phyloP scores from a whole-genome alignment of 2,329 filamentous ascomycete genomes.

The Xenoacremonium recifei region DNA sequence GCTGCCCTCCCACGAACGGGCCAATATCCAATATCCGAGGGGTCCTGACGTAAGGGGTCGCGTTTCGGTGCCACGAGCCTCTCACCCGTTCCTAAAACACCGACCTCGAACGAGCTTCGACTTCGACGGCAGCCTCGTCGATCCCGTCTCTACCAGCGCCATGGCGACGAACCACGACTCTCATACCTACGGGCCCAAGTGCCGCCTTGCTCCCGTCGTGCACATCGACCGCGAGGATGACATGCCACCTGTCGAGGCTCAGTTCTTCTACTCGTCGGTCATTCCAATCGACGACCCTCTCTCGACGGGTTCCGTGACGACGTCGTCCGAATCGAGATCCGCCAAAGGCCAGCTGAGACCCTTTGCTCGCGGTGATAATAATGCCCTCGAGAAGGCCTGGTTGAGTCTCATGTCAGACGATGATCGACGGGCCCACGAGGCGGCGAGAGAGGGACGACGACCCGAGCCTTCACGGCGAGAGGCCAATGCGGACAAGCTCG shows the following conservation, averaged over 20 bases:
- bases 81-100: no score
- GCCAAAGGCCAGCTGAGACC: constrained; percentile 66
- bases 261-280: constrained; percentile 83
- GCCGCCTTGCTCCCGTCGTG: constrained; percentile 51
- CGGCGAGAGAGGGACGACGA: constrained; percentile 22
- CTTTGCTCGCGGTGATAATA: constrained; percentile 77
- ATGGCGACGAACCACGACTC: constrained; percentile 19
- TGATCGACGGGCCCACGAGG: constrained; percentile 47
- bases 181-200: constrained; percentile 63
- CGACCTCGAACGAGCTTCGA: no score
- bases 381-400: constrained; percentile 78
- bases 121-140: no score
- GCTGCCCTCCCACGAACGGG: no score
- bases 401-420: constrained; percentile 52
- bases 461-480: constrained; percentile 6
- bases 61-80: no score
- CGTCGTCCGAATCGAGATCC: constrained; percentile 48
- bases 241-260: constrained; percentile 61
- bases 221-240: constrained; percentile 39
- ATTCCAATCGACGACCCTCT: constrained; percentile 86
- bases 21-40: no score
- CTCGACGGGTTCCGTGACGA: constrained; percentile 58
- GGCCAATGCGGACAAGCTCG: constrained; percentile 14
- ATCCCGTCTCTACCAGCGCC: no score
- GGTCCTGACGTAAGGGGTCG: no score